These are phyloP conservation scores for Zarea fungicola DNA, from an alignment of 2,329 filamentous ascomycete species.

Conservation along the genomic window DNA sequence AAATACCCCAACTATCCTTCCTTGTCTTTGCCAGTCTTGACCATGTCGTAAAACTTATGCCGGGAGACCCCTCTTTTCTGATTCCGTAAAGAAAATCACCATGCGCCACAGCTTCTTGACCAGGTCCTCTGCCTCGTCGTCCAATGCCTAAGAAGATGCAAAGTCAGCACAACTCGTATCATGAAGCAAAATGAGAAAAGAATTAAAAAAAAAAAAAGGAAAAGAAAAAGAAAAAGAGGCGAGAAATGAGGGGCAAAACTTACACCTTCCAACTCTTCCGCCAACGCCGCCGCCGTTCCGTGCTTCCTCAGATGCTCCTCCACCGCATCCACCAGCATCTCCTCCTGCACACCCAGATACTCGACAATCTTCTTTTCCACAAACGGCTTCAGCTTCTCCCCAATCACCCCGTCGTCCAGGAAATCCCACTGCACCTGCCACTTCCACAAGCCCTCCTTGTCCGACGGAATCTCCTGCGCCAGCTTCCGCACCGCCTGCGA, in stretches of 20 bases:
- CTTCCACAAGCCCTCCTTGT: slow-evolving; percentile 82
- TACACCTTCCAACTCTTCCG: slow-evolving; percentile 79
- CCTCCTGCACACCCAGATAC: slow-evolving; percentile 91
- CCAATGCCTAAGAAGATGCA: slow-evolving; percentile 58
- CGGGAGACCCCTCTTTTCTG: slow-evolving; percentile 81
- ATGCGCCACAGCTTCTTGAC: slow-evolving; percentile 98
- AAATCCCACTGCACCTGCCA: slow-evolving; percentile 92
- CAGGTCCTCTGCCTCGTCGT: slow-evolving; percentile 89
- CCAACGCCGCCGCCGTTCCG: slow-evolving; percentile 70
- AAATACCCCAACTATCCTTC: too few relatives aligned
- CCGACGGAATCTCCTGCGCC: slow-evolving; percentile 83
- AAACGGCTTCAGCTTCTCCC: slow-evolving; percentile 85
- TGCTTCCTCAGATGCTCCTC: slow-evolving; percentile 78
- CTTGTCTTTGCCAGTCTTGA: too few relatives aligned
- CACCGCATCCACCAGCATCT: slow-evolving; percentile 89
- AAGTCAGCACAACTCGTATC: too few relatives aligned
- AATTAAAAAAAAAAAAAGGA: not conserved
- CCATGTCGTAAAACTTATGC: too few relatives aligned
- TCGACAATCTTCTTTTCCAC: slow-evolving; percentile 98
- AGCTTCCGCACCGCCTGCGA: slow-evolving; percentile 75
- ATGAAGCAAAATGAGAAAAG: not conserved
- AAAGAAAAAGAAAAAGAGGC: not conserved
- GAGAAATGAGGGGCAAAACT: slow-evolving; percentile 30
- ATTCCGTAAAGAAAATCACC: slow-evolving; percentile 96
- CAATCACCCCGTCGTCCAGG: slow-evolving; percentile 74